A percentile compares a stretch with the other conserved stretches of the same genome.
Conservation (phyloP, 805 yeast genomes). For the Kazachstania viticola region DNA sequence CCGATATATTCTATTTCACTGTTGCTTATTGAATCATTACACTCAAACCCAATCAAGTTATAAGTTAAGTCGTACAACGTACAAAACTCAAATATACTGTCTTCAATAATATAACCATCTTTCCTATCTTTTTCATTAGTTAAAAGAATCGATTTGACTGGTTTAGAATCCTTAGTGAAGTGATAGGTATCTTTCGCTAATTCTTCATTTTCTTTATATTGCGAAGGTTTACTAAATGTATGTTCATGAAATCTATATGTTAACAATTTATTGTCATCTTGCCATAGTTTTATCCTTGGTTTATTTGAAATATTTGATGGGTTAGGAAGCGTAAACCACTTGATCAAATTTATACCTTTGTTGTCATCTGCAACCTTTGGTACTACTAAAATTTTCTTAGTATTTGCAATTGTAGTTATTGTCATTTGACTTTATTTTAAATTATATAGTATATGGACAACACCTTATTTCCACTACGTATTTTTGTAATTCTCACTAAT, state of each 20-base stretch:
- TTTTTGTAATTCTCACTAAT: too few relatives aligned
- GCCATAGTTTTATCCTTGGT: constrained; percentile 8
- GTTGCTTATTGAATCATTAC: constrained; percentile 5
- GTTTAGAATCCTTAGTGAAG: constrained; percentile 13
- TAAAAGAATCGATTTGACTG: constrained; percentile 19
- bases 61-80: constrained; percentile 16
- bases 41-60: constrained; percentile 18
- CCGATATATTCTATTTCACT: constrained; percentile 14
- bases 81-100: constrained; percentile 11
- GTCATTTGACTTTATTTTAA: too few relatives aligned
- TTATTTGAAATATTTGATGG: constrained; percentile 19
- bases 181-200: constrained; percentile 17
- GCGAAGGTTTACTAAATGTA: neutral
- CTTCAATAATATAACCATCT: constrained; percentile 15
- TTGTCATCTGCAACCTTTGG: too few relatives aligned
- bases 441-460: too few relatives aligned
- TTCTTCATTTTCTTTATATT: constrained; percentile 12
- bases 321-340: constrained; percentile 17
- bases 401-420: too few relatives aligned
- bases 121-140: constrained; percentile 10
- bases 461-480: too few relatives aligned
- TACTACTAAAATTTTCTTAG: too few relatives aligned
- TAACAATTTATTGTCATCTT: constrained; percentile 11
- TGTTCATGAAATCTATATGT: neutral
- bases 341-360: too few relatives aligned